phyloP scores from a whole-genome alignment of 1,139 yeast species.

The Nakaseomyces uthaithaninus region DNA sequence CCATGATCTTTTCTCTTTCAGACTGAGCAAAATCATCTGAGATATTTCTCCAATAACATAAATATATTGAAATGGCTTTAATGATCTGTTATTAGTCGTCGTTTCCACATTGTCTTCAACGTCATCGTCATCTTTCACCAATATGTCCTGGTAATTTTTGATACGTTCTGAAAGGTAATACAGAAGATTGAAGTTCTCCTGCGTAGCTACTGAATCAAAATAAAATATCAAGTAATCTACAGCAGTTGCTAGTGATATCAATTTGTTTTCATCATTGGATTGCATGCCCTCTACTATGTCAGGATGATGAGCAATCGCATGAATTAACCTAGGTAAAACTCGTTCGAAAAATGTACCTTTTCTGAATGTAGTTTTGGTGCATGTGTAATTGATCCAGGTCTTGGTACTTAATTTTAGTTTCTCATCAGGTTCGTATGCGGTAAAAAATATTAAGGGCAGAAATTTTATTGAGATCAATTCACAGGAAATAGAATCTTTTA shows the following conservation, averaged over 20 bases:
- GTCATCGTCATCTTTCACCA: conserved; percentile 32
- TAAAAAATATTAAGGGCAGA: conserved; percentile 58
- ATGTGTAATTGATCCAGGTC: conserved; percentile 69
- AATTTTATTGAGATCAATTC: conserved; percentile 57
- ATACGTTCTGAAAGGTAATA: conserved; percentile 73
- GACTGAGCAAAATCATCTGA: conserved; percentile 54
- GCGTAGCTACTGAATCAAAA: conserved; percentile 51
- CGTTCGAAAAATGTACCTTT: conserved; percentile 51
- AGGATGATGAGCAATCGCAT: conserved; percentile 67
- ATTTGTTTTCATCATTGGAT: conserved; percentile 21
- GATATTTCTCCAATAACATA: conserved; percentile 68
- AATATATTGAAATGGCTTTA: conserved; percentile 22
- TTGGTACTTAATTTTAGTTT: conserved; percentile 43
- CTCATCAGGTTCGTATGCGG: conserved; percentile 64
- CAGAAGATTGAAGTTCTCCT: conserved; percentile 62
- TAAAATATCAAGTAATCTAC: conserved; percentile 53
- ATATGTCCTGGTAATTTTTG: conserved; percentile 65
- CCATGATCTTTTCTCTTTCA: conserved; percentile 58
- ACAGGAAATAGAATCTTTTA: conserved; percentile 47
- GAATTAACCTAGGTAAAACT: conserved; percentile 58
- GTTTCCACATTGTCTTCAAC: conserved; percentile 20
- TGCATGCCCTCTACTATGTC: conserved; percentile 45
- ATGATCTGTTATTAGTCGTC: conserved; percentile 18
- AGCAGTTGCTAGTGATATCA: conserved; percentile 45
- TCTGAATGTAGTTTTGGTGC: conserved; percentile 36